Base-by-base conservation (phyloP, 192 early-diverging fungal genomes). In the Entomortierella parvispora region DNA sequence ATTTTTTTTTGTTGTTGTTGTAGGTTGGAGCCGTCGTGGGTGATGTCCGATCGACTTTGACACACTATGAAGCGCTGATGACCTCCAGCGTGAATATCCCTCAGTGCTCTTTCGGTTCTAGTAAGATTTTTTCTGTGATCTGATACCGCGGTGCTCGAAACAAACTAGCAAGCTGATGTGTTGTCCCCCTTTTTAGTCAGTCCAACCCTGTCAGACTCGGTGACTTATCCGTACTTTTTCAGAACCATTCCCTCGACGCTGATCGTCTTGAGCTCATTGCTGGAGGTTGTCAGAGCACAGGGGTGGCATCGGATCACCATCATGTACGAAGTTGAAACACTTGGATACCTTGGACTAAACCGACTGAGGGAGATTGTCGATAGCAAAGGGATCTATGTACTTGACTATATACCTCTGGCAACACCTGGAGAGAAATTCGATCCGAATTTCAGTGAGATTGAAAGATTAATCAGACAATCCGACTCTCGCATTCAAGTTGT, bases 21-120 rank as follows among this genome's bases (percentile, higher is more conserved):
- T n/a, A 72, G 56, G 79, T 82, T 2, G 68, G 78, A 20, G 84
- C 81, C 1, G 81, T 85, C 15, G 79, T 85, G 65, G 84, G 84
- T 5, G 84, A 85, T 54, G 65, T 82, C 1, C 45, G 56, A 1
- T 81, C 79, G 34, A 69, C 68, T 6, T 81, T 82, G 58, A 85
- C 79, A 5, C 64, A 40, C 14, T 65, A 81, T n/a, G 82, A 82
- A 46, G 84, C 84, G 23, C 26, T 85, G 12, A 76, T 85, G 67
- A 85, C 84, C 10, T 78, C 79, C 20, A 75, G 81, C 23, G 42
- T 83, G 2, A 45, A 81, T 45, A 80, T 85, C 0, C 71, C 84
- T 1, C 84, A 85, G 34, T 85, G 84, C 53, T 82, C 84, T 14
- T 85, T 75, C 49, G 70, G 81, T 7, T 80, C 84, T 17, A 50